A percentile compares a stretch with the other conserved stretches of the same genome.
phyloP scores from a whole-genome alignment of 2,329 filamentous ascomycete genomes.

The Fusarium pilosicola region DNA sequence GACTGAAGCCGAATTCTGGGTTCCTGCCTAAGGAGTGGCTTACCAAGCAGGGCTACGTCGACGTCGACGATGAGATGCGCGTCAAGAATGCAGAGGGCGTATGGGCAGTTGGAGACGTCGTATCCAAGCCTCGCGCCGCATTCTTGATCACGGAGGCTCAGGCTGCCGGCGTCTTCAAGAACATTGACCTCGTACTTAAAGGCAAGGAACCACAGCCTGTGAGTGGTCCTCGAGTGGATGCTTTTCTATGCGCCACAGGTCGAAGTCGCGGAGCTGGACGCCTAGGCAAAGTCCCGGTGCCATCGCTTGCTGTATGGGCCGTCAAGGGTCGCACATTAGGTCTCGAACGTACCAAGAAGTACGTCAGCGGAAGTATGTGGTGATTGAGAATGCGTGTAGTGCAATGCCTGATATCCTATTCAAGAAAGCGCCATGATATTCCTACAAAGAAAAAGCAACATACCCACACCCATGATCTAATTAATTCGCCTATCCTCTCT shows the following conservation, averaged over 20 bases:
- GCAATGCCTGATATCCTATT: slow-evolving; percentile 41
- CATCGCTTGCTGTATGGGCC: slow-evolving; percentile 62
- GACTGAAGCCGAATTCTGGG: slow-evolving; percentile 64
- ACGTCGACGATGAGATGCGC: slow-evolving; percentile 61
- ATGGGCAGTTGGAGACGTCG: slow-evolving; percentile 65
- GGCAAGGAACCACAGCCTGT: slow-evolving; percentile 56
- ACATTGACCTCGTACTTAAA: slow-evolving; percentile 59
- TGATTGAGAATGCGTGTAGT: slow-evolving; percentile 17
- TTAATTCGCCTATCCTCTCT: slow-evolving; percentile 59
- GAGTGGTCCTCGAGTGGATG: slow-evolving; percentile 60
- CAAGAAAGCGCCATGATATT: slow-evolving; percentile 43
- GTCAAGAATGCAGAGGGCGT: slow-evolving; percentile 57
- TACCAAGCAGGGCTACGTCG: slow-evolving; percentile 56
- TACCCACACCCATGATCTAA: slow-evolving; percentile 21
- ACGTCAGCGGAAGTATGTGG: slow-evolving; percentile 60
- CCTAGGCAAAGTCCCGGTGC: slow-evolving; percentile 57
- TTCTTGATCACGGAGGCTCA: slow-evolving; percentile 70
- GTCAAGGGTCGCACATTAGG: slow-evolving; percentile 64
- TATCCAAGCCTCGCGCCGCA: slow-evolving; percentile 62
- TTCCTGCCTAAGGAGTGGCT: slow-evolving; percentile 60
- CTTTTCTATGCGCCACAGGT: slow-evolving; percentile 60
- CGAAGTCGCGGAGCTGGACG: slow-evolving; percentile 62
- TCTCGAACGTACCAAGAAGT: slow-evolving; percentile 55
- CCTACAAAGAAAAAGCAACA: slow-evolving; percentile 39
- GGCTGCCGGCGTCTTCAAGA: slow-evolving; percentile 63